Evolutionary conservation across 805 yeast species (phyloP).

Genomic region (Pichia thaimueangensis): DNA sequence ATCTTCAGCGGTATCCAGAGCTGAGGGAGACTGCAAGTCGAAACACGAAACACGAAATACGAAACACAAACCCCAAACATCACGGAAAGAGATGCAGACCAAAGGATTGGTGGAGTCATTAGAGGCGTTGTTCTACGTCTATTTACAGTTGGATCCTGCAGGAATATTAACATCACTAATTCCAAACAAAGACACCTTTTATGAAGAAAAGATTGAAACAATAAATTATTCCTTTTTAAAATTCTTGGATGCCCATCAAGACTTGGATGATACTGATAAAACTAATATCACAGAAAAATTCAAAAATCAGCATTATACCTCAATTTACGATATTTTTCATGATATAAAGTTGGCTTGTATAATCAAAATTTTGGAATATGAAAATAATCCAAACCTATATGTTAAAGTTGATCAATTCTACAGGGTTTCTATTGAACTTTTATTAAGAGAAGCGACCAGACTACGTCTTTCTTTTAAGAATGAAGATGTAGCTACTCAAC

Average conservation of each 20-base stretch:
- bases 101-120: slow-evolving; percentile 17
- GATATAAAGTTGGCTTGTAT: slow-evolving; percentile 57
- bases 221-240: slow-evolving; percentile 38
- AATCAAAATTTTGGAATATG: slow-evolving; percentile 39
- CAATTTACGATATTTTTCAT: slow-evolving; percentile 55
- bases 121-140: slow-evolving; percentile 20
- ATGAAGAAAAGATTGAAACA: slow-evolving; percentile 37
- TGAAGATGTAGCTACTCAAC: neutral
- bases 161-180: slow-evolving; percentile 22
- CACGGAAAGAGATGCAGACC: slow-evolving; percentile 15
- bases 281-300: slow-evolving; percentile 41
- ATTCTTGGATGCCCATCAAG: slow-evolving; percentile 26
- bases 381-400: slow-evolving; percentile 45
- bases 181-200: slow-evolving; percentile 37
- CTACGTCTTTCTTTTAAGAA: slow-evolving; percentile 29
- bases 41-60: too few species aligned
- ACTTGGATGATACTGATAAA: slow-evolving; percentile 5
- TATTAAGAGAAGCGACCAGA: slow-evolving; percentile 54
- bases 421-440: slow-evolving; percentile 53
- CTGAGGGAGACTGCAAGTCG: too few species aligned
- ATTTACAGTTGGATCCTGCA: slow-evolving; percentile 18
- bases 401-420: slow-evolving; percentile 54
- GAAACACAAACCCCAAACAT: too few species aligned
- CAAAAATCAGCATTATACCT: slow-evolving; percentile 34
- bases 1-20: too few species aligned